These are phyloP conservation scores for Myxozyma nipponensis DNA, from an alignment of 805 yeast genomes.

Conservation along the genomic window DNA sequence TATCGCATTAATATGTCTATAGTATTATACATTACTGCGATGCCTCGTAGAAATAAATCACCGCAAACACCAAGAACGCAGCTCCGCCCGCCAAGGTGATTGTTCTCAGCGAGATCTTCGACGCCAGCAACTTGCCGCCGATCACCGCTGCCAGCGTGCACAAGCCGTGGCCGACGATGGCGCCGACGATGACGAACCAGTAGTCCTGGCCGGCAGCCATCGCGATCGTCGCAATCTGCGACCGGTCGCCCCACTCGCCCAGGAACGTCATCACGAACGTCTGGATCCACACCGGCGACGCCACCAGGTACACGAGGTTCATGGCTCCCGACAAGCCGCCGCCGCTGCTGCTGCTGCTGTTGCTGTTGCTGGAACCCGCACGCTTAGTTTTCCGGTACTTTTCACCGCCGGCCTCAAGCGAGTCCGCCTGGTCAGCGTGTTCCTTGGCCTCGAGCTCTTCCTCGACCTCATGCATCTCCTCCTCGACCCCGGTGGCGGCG, in stretches of 20 bases:
- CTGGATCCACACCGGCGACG: slow-evolving; percentile 91
- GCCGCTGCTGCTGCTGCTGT: not conserved
- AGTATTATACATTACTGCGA: no score
- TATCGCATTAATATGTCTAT: no score
- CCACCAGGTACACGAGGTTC: slow-evolving; percentile 56
- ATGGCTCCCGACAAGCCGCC: slow-evolving; percentile 41
- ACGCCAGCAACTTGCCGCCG: slow-evolving; percentile 89
- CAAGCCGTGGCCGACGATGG: slow-evolving; percentile 79
- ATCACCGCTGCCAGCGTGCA: slow-evolving; percentile 89
- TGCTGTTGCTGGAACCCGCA: not conserved
- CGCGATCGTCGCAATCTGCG: slow-evolving; percentile 96
- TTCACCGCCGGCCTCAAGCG: slow-evolving; percentile 55
- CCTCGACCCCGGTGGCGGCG: slow-evolving; percentile 80
- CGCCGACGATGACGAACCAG: slow-evolving; percentile 85
- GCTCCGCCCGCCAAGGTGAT: slow-evolving; percentile 88
- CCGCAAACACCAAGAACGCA: slow-evolving; percentile 78
- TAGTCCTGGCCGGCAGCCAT: slow-evolving; percentile 97
- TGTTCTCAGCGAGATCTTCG: slow-evolving; percentile 83
- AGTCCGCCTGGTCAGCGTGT: slow-evolving; percentile 46
- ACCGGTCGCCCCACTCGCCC: slow-evolving; percentile 99
- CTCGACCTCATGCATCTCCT: slow-evolving; percentile 94
- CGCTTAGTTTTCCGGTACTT: not conserved
- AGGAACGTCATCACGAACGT: slow-evolving; percentile 92
- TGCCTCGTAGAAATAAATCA: slow-evolving; percentile 75
- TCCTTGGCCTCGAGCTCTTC: slow-evolving; percentile 75